These are phyloP conservation scores for Entomophthora muscae DNA, from an alignment of 371 early-diverging fungal species.

Conservation along the genomic window DNA sequence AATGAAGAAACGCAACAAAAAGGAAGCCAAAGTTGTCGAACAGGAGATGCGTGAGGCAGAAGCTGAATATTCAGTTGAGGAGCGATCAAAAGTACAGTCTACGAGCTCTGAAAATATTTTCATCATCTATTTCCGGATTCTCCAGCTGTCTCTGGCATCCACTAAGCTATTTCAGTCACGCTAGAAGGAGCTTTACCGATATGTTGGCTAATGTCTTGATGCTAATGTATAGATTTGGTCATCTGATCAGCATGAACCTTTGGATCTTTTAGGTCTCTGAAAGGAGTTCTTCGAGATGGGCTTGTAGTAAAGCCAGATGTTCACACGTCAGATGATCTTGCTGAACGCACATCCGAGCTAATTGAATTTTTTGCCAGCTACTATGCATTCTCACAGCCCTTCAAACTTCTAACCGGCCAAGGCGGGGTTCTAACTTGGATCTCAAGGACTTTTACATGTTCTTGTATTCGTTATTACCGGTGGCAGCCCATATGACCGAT, in stretches of 20 bases:
- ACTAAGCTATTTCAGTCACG: conserved; percentile 60
- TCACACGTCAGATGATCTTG: conserved; percentile 16
- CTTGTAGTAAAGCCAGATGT: conserved; percentile 13
- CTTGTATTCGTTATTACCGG: conserved; percentile 54
- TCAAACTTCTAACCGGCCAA: conserved; percentile 65
- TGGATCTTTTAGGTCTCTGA: conserved; percentile 69
- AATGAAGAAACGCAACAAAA: conserved; percentile 45
- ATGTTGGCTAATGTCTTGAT: conserved; percentile 8
- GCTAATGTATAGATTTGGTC: conserved; percentile 42
- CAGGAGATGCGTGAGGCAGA: conserved; percentile 70
- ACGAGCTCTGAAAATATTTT: conserved; percentile 84
- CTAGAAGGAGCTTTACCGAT: conserved; percentile 76
- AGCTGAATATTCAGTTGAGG: conserved; percentile 53
- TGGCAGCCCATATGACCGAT: conserved; percentile 31
- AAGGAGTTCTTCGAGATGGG: conserved; percentile 38
- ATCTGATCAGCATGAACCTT: conserved; percentile 84
- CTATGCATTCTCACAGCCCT: conserved; percentile 78
- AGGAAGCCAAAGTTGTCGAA: conserved; percentile 52
- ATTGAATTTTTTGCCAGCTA: conserved; percentile 43
- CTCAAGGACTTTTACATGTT: conserved; percentile 65
- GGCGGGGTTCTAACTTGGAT: conserved; percentile 73
- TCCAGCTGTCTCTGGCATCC: conserved; percentile 62
- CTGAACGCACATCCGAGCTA: conserved; percentile 18
- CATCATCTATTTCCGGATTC: conserved; percentile 77
- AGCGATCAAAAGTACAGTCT: conserved; percentile 54